These are phyloP conservation scores for Apiotrichum gracile DNA, from an alignment of 1,284 basidiomycete genomes.

Conservation along the genomic window DNA sequence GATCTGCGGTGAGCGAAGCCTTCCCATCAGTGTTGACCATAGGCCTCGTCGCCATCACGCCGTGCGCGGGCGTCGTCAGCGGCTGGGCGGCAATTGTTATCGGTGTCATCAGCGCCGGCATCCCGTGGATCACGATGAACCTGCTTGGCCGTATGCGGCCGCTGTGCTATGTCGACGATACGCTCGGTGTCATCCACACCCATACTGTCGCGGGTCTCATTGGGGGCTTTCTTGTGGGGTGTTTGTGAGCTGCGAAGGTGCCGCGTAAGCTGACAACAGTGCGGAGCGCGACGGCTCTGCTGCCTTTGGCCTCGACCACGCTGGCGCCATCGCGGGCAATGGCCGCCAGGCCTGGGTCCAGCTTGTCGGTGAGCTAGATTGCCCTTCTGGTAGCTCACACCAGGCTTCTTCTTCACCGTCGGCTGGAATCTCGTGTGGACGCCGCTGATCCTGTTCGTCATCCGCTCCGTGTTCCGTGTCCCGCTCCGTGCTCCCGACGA, in stretches of 20 bases:
- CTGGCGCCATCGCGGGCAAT: constrained; percentile 17
- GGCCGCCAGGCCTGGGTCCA: constrained; percentile 18
- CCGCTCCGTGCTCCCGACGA: constrained; percentile 11
- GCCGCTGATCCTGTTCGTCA: constrained; percentile 8
- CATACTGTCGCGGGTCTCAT: constrained; percentile 13
- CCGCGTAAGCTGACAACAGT: background rate
- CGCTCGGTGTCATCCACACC: constrained; percentile 19
- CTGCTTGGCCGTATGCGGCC: constrained; percentile 9
- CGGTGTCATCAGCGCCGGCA: constrained; percentile 16
- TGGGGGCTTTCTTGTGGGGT: constrained; percentile 15
- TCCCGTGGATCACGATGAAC: constrained; percentile 22
- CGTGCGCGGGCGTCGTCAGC: constrained; percentile 17
- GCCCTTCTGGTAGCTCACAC: background rate
- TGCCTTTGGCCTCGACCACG: constrained; percentile 12
- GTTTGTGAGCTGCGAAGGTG: constrained; percentile 4
- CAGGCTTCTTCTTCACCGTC: constrained; percentile 14
- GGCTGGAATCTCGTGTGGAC: constrained; percentile 9
- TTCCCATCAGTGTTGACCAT: background rate
- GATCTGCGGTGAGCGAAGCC: constrained; percentile 1
- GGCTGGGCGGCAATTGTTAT: constrained; percentile 22
- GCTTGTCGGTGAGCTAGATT: constrained; percentile 7
- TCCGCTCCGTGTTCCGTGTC: constrained; percentile 12
- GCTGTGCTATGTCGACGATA: constrained; percentile 17
- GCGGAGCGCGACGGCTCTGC: constrained; percentile 13
- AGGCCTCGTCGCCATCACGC: constrained; percentile 17